Evolutionary conservation across 441 rosid genomes (phyloP), one percentile per base, ranked within the genome.

Genomic region (Breynia disticha): DNA sequence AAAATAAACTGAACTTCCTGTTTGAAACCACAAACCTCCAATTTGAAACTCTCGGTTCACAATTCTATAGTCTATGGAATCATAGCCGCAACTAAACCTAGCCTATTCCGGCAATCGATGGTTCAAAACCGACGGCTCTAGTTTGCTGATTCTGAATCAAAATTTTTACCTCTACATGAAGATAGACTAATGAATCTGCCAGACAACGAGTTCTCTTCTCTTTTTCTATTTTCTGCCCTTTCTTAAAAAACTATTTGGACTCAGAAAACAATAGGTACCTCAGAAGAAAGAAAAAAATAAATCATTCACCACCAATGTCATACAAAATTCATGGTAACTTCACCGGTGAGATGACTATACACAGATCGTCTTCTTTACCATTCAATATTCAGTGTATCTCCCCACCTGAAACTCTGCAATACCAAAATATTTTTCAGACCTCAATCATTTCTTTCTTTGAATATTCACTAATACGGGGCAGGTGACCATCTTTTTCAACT

Each of bases 241-340:
- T 24, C n/a, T 21, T 19, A 4, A 11, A 41, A 41, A 41, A 42
- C 42, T 52, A 32, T 44, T 54, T 50, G 48, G 18, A 18, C 28
- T 5, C 15, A 45, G 46, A 28, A 11, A 11, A 69, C 18, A 16
- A n/a, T n/a, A 46, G 50, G 16, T 22, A 17, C 50, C 56, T 48
- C 10, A 1, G 37, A 37, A 37, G 15, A 44, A 28, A 56, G 13
- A 54, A 43, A 55, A n/a, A 65, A 54, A 52, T 51, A 21, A 56
- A 21, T 59, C 45, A 66, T 49, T 59, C 67, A 52, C 61, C 67
- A 52, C 61, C 67, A 46, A 24, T 49, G 39, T 67, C 72, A 67
- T 73, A 71, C 78, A 72, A 54, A 66, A 32, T 50, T 55, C 62
- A 42, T 60, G 28, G 35, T 52, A 50, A 55, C 41, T 55, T 14